Evolutionary conservation across 1,139 yeast genomes (phyloP), one percentile per base, ranked within the genome.

Genomic region (Debaryomycetaceae sp.): DNA sequence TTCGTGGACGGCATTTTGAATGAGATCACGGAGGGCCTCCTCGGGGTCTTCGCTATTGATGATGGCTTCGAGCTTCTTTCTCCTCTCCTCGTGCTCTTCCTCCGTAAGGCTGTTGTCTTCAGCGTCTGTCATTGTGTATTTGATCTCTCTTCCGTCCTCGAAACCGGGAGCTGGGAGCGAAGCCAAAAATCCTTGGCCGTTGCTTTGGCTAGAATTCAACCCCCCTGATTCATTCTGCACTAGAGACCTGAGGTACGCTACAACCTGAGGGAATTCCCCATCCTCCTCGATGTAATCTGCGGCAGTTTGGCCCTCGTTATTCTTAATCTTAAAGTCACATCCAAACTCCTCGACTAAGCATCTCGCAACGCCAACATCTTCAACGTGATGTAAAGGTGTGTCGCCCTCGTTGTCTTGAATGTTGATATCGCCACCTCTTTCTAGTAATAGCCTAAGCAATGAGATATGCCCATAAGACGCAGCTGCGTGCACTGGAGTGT

Each of bases 401-500:
- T 93, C 99, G 0, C 99, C 98, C 55, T 95, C 99, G 31, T 70
- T 70, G 56, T 93, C 99, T 48, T 75, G 82, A 35, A 91, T 70
- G 61, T 93, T 89, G 27, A 89, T 78, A 59, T 93, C 83, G 5
- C 97, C 99, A 2, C 88, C 87, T 24, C 72, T 62, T 9, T 57
- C 63, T 22, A 88, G 68, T 43, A 93, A 73, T 48, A 75, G 76
- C 45, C 69, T 65, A 42, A 95, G 69, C 40, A 95, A 69, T 7
- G 85, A 90, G 6, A 69, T 56, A 59, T 93, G 93, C 5, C 95
- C 95, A 61, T 93, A 93, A 1, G 97, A 86, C 4, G 95, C 95
- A 4, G 98, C 97, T 0, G 99, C 99, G 63, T 93, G 99, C 27
- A 93, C 76, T 9, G 98, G 95, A 0, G 98, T 91, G 65, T 93